Evolutionary conservation across 495 filamentous ascomycete genomes (phyloP), one percentile per base, ranked within the genome.

Genomic region (Bryoglossum gracile): DNA sequence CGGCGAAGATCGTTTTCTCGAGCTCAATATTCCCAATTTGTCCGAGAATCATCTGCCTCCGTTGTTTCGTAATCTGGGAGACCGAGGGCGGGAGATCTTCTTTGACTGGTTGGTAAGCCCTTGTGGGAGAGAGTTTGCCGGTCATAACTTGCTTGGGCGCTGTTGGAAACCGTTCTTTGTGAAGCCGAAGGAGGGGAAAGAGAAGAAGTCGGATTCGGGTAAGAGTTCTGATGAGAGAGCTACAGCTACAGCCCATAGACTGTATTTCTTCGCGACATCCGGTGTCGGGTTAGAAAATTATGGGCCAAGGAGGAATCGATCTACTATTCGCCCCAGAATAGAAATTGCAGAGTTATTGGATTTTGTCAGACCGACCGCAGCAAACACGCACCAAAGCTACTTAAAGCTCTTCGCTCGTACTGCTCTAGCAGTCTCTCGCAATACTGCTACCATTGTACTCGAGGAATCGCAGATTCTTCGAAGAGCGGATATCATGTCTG

Each of bases 261-360:
- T 80, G 1, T 71, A 75, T 21, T 66, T 80, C 41, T 80, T 82
- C 51, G 78, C 77, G 11, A 60, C 73, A 24, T 62, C 72, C 44
- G 76, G 75, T 1, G 30, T 2, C 56, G 14, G 70, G 4, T 19
- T 3, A 14, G 1, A 18, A 25, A 9, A 22, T 21, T 13, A 25
- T 71, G 41, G 75, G 22, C n/a, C n/a, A n/a, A n/a, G n/a, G n/a
- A n/a, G n/a, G n/a, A n/a, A n/a, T n/a, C n/a, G n/a, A n/a, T n/a
- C n/a, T n/a, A 13, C 13, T 32, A 19, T 13, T 49, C 39, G 11
- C 68, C 66, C 43, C 63, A 30, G 43, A 8, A 73, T 75, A 65
- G 64, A 46, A 0, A 48, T 74, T 5, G 56, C 66, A 0, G 55
- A 67, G 0, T 50, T 81, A n/a, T 46, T 80, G 3, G 62, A 80